Base-by-base conservation (phyloP, 345 rosid genomes). In the Arabidopsis thaliana region DNA sequence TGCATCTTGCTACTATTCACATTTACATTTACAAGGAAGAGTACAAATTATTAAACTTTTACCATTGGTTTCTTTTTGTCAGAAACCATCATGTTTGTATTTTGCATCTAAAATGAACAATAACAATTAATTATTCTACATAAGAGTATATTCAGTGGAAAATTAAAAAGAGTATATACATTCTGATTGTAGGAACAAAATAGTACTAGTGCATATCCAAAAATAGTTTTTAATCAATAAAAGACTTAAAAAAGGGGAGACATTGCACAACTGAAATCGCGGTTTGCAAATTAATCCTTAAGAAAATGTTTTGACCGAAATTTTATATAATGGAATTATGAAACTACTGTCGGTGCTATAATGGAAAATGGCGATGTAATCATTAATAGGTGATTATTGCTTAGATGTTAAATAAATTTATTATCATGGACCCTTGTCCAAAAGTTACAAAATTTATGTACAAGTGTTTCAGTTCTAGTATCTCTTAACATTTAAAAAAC, bases 281-380 rank as follows among this genome's bases (percentile, higher is more conserved):
- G 52, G 69, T 28, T 72, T 22, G 45, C 34, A 52, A 32, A 22
- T 14, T 28, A 20, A 32, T 63, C 34, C 25, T 30, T 33, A 9
- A 36, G 59, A 56, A 56, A 56, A 56, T 6, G 9, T 14, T 6
- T 57, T 33, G 61, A 57, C 23, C 13, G 23, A 14, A 14, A 33
- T n/a, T 33, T 33, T 16, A 32, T 13, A 55, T 28, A 30, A 11
- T 72, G 55, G 7, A 34, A 49, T 25, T 25, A 25, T 49, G 52
- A 67, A 67, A 33, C 70, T 48, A 28, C 60, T 58, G 78, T 74
- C 73, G 73, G 73, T 74, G 78, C 67, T 74, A 58, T 67, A 74
- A 74, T 74, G 78, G 57, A 56, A 56, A 73, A 55, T 75, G 79
- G 79, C 60, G 33, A 67, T 67, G 79, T 75, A 75, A 75, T 75